A percentile compares a stretch with the other conserved stretches of the same genome.
phyloP scores from a whole-genome alignment of 345 rosid genomes.

The Populus simonii region DNA sequence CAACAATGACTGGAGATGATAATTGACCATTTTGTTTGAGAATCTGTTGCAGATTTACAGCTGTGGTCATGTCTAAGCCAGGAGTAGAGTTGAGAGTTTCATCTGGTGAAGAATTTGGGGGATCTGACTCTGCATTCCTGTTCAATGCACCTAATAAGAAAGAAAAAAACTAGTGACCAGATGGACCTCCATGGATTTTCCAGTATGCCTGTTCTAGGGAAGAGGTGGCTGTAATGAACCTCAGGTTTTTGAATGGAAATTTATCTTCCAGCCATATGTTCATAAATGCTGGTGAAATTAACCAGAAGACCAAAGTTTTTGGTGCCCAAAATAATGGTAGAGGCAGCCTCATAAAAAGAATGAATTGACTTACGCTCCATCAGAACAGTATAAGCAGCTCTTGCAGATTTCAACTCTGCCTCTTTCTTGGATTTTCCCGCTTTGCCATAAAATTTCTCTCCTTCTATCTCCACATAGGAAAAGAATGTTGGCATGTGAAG shows the following conservation, averaged over 20 bases:
- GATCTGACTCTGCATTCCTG: not conserved
- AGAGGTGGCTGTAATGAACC: too few species aligned
- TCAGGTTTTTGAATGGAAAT: too few species aligned
- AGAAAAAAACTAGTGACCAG: not conserved
- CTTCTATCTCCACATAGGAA: conserved; percentile 27
- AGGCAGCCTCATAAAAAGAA: not conserved
- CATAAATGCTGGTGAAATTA: too few species aligned
- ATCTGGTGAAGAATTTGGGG: not conserved
- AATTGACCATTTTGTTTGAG: not conserved
- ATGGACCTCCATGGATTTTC: too few species aligned
- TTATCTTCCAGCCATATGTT: too few species aligned
- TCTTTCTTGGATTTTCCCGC: conserved; percentile 30
- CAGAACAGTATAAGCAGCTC: conserved; percentile 24
- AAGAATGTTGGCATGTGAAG: conserved; percentile 26
- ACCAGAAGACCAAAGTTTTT: too few species aligned
- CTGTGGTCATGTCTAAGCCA: not conserved
- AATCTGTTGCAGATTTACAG: not conserved
- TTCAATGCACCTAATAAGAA: conserved; percentile 12
- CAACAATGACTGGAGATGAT: not conserved
- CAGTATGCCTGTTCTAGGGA: too few species aligned
- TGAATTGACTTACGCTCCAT: conserved; percentile 13
- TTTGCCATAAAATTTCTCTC: conserved; percentile 19
- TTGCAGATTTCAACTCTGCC: conserved; percentile 36
- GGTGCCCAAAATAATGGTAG: too few species aligned
- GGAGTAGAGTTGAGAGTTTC: not conserved